Evolutionary conservation across 2,329 filamentous ascomycete species (phyloP).

Genomic region (Ceratocystis variospora): DNA sequence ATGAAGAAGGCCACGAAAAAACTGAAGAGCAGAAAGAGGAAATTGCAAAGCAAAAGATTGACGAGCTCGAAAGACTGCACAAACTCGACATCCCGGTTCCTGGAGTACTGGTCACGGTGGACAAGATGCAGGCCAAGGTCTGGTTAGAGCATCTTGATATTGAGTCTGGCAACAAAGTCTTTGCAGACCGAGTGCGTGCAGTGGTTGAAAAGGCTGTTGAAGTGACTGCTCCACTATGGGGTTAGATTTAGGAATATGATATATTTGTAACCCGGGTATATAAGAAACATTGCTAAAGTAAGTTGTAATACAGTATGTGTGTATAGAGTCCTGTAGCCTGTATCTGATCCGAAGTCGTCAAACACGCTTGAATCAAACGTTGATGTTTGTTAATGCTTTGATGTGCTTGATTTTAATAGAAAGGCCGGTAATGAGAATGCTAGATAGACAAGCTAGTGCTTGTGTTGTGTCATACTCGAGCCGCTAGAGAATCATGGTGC

Average conservation of each 20-base stretch:
- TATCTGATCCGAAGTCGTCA: background rate
- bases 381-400: too few species aligned
- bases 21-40: slow-evolving; percentile 33
- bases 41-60: slow-evolving; percentile 43
- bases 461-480: background rate
- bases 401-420: background rate
- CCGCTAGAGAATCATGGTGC: background rate
- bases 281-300: background rate
- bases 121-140: slow-evolving; percentile 73
- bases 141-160: slow-evolving; percentile 90
- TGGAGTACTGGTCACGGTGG: slow-evolving; percentile 72
- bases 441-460: background rate
- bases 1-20: slow-evolving; percentile 20
- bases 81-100: slow-evolving; percentile 80
- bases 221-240: slow-evolving; percentile 64
- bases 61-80: slow-evolving; percentile 66
- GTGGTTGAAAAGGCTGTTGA: slow-evolving; percentile 85
- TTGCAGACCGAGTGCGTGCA: slow-evolving; percentile 72
- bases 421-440: background rate
- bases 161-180: slow-evolving; percentile 64
- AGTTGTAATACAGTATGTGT: background rate
- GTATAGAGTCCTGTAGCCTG: background rate
- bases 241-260: slow-evolving; percentile 24
- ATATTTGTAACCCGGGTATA: background rate
- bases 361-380: background rate